Conservation (phyloP, 2,329 filamentous ascomycete genomes). For the Lecanoromycetidae sp. region DNA sequence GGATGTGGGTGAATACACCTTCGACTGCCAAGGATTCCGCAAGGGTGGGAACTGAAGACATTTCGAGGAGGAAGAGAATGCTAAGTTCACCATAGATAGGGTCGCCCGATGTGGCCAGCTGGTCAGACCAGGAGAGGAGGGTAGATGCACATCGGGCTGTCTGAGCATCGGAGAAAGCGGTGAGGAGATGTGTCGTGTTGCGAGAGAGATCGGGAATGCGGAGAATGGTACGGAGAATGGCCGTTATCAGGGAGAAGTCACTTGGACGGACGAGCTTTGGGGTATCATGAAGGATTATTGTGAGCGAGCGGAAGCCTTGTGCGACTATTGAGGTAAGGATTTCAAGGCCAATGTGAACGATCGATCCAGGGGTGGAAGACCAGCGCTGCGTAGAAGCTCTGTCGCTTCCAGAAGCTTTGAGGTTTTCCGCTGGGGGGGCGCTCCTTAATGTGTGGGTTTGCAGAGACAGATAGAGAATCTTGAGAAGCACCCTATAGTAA, state of each 20-base stretch:
- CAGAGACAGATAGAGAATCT: conserved; percentile 71
- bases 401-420: conserved; percentile 24
- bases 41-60: conserved; percentile 67
- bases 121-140: conserved; percentile 88
- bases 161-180: conserved; percentile 52
- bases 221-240: conserved; percentile 73
- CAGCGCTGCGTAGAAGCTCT: not conserved
- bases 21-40: conserved; percentile 87
- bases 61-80: conserved; percentile 73
- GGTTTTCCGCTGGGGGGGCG: conserved; percentile 10
- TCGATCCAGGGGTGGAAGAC: conserved; percentile 26
- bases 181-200: conserved; percentile 57
- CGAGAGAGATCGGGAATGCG: conserved; percentile 64
- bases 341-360: conserved; percentile 55
- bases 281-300: conserved; percentile 68
- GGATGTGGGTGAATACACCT: conserved; percentile 66
- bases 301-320: conserved; percentile 69
- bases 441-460: conserved; percentile 34
- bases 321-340: conserved; percentile 69
- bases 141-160: conserved; percentile 70
- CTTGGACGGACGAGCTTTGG: conserved; percentile 43
- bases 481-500: conserved; percentile 75
- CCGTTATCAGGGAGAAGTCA: conserved; percentile 77
- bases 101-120: conserved; percentile 63
- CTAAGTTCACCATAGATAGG: conserved; percentile 91